phyloP scores from a whole-genome alignment of 768 basidiomycete genomes.

The Lactarius hengduanensis region DNA sequence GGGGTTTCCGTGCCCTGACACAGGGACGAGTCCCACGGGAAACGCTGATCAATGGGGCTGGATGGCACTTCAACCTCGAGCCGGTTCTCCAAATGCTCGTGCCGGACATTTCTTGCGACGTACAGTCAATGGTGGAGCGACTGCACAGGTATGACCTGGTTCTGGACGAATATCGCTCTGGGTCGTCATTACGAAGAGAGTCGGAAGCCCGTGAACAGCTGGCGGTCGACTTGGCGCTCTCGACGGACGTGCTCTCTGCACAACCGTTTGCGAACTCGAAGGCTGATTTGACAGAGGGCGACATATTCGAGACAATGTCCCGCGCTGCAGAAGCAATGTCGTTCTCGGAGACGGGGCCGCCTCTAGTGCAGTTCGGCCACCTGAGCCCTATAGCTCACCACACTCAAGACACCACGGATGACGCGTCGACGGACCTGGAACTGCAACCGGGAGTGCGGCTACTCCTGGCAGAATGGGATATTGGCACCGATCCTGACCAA shows the following conservation, averaged over 20 bases:
- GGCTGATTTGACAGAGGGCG: constrained; percentile 32
- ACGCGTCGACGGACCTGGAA: background rate
- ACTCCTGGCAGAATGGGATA: constrained; percentile 67
- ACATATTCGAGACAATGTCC: constrained; percentile 54
- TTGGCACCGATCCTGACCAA: constrained; percentile 49
- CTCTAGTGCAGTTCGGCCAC: constrained; percentile 59
- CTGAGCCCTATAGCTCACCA: constrained; percentile 48
- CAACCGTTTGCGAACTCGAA: constrained; percentile 38
- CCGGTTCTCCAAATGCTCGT: constrained; percentile 46
- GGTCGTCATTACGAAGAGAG: constrained; percentile 47
- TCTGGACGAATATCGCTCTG: constrained; percentile 41
- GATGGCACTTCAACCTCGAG: constrained; percentile 55
- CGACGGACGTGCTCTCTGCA: constrained; percentile 56
- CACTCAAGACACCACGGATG: no score
- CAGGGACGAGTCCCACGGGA: constrained; percentile 47
- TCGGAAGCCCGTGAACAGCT: constrained; percentile 59
- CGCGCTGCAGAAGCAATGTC: constrained; percentile 50
- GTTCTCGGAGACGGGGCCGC: constrained; percentile 49
- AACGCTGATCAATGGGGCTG: constrained; percentile 41
- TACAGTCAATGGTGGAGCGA: constrained; percentile 39
- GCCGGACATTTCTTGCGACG: constrained; percentile 39
- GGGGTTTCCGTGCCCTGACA: constrained; percentile 53
- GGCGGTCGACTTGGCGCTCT: constrained; percentile 60
- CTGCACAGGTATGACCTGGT: constrained; percentile 47
- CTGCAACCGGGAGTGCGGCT: constrained; percentile 56